These are phyloP conservation scores for Rubia yunnanensis DNA, from an alignment of 257 asterid genomes.

Conservation along the genomic window DNA sequence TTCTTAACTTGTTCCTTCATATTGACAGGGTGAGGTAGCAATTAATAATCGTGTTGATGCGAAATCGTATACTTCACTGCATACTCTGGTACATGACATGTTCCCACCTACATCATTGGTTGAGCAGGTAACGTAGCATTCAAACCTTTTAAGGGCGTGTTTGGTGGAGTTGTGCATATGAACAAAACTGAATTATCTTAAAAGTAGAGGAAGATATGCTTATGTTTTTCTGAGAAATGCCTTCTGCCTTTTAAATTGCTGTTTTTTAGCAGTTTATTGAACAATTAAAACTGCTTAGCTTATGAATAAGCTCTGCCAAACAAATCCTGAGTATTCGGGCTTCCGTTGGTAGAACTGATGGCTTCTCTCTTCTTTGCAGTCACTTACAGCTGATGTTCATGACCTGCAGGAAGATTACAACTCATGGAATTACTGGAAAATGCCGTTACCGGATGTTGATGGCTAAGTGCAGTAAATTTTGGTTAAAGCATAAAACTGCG, in stretches of 20 bases:
- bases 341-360: background rate
- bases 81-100: constrained; percentile 92
- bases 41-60: constrained; percentile 79
- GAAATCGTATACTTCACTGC: constrained; percentile 90
- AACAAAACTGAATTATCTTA: no score
- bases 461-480: constrained; percentile 28
- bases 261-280: no score
- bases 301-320: background rate
- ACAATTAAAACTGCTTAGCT: no score
- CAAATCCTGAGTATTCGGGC: no score
- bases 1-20: constrained; percentile 1
- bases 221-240: no score
- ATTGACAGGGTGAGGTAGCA: constrained; percentile 92
- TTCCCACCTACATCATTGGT: constrained; percentile 90
- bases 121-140: constrained; percentile 59
- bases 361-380: background rate
- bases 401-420: constrained; percentile 71
- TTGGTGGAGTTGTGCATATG: no score
- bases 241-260: no score
- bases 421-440: constrained; percentile 92
- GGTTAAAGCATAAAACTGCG: background rate
- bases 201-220: no score
- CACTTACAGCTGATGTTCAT: background rate
- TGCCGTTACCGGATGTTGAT: constrained; percentile 62
- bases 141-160: no score